Evolutionary conservation across 768 basidiomycete species (phyloP), one percentile per base, ranked within the genome.

Genomic region (Naganishia onofrii): DNA sequence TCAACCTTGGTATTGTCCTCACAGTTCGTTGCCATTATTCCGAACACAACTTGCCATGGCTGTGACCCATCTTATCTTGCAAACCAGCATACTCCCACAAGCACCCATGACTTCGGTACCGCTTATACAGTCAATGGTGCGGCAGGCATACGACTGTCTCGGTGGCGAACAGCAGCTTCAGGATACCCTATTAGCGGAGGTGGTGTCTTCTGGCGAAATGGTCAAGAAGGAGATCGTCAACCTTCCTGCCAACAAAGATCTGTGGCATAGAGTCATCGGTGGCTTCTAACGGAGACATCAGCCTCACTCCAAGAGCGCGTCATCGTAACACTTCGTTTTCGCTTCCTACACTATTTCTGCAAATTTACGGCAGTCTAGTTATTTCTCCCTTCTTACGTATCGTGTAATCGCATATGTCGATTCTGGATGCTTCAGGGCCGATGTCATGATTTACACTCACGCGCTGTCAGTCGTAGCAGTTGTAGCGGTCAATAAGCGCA

Each of bases 1-100:
- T 21, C 13, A 17, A 46, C 10, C 60, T 19, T 53, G 13, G 34
- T 34, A 23, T 52, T 23, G 21, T 42, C 51, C 2, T 26, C 12
- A 1, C 48, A 78, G 77, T 69, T 77, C 77, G 0, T 77, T 78
- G 70, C 73, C 77, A 31, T 73, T 80, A 12, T 79, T 73, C 71
- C 72, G 79, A 29, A 75, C 79, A 1, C 55, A 75, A 10, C 67
- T 80, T 21, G 76, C 71, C 1, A 72, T 77, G 5, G 74, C 79
- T 2, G 55, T 79, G 36, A 66, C 72, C 21, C 76, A 76, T 44
- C 68, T 80, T 17, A 55, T 77, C 36, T 70, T 73, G 6, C 72
- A 79, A 7, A 36, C 72, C 46, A 44, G 38, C 70, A 32, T 69
- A 69, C 34, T 75, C 9, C 75, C 74, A 5, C 68, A 71, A 51